Base-by-base conservation (phyloP, 1,139 yeast genomes). In the Suhomyces yuchorum region DNA sequence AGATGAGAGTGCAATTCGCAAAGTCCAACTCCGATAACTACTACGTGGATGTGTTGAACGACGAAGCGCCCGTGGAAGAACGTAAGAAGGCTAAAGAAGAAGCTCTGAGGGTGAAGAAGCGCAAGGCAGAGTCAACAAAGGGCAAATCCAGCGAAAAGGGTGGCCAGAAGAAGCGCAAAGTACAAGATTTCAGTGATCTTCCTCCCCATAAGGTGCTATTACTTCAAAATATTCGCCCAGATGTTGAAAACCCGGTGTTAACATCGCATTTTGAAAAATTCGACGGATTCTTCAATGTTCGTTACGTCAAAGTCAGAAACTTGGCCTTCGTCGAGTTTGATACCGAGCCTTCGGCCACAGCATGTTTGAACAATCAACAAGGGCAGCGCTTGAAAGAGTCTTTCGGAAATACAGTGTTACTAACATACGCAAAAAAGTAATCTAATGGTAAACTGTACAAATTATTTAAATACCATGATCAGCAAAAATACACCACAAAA, bases 241-340 rank as follows among this genome's bases (percentile, higher is more conserved):
- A 77, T 1, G 63, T 70, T n/a, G 75, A 70, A 0, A 67, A 65
- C 7, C 11, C 33, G 2, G 9, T 22, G 18, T 65, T 88, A 24
- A 61, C 68, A 1, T 69, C 61, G 0, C 56, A 70, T 1, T 89
- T 87, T 58, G 73, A 68, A 4, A 57, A 66, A 12, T 81, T 67
- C 54, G 64, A 71, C 2, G 96, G 96, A 0, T 86, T 84, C 52
- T 67, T 79, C 22, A 87, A 83, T 51, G 73, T 85, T 1, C 80
- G 96, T 46, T 68, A 82, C 43, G 90, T 93, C 32, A 75, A 78
- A 3, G 81, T 84, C 1, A 77, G 90, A 42, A 78, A 80, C 38
- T 79, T 93, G 46, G 96, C 95, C 7, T 87, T 93, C 64, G 78
- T 93, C 11, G 97, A 93, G 58, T 93, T 84, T 62, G 83, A 79